Evolutionary conservation across 352 stramenopile species (phyloP).

Genomic region (Phytopythium oedochilum): DNA sequence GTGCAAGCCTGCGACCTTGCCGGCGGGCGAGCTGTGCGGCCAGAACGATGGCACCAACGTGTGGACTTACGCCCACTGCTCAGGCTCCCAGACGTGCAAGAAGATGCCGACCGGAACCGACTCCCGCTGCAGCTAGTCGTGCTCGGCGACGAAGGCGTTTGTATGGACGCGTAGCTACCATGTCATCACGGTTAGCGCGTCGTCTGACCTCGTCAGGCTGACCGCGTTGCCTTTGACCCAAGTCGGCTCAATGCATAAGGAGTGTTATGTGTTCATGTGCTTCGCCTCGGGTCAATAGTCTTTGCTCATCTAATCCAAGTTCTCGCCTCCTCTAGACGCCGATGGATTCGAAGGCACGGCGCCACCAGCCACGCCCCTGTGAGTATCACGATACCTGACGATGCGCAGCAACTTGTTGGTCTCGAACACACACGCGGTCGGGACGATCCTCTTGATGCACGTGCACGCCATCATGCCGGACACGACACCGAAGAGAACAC

Average conservation of each 20-base stretch:
- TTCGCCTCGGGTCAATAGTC: background rate
- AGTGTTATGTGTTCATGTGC: too few relatives aligned
- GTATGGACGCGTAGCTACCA: too few relatives aligned
- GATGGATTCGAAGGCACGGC: slow-evolving; percentile 80
- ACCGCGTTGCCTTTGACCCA: too few relatives aligned
- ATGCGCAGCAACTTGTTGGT: slow-evolving; percentile 58
- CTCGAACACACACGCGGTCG: slow-evolving; percentile 88
- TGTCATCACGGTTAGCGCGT: too few relatives aligned
- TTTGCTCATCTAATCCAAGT: too few relatives aligned
- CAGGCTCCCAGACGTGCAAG: slow-evolving; percentile 20
- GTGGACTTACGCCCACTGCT: slow-evolving; percentile 27
- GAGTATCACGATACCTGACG: slow-evolving; percentile 76
- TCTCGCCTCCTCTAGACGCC: too few relatives aligned
- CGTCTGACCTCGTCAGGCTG: too few relatives aligned
- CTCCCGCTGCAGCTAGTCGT: slow-evolving; percentile 16
- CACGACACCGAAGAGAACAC: slow-evolving; percentile 89
- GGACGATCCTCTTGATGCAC: slow-evolving; percentile 86
- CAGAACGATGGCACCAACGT: slow-evolving; percentile 30
- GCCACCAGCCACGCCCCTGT: slow-evolving; percentile 87
- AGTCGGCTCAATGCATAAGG: background rate
- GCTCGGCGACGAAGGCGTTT: background rate
- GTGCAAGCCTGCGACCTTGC: slow-evolving; percentile 19
- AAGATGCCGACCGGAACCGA: slow-evolving; percentile 12
- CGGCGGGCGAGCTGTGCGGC: slow-evolving; percentile 19
- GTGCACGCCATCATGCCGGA: slow-evolving; percentile 95